Conservation (phyloP, 2,329 filamentous ascomycete genomes). For the Aureobasidium sp. region DNA sequence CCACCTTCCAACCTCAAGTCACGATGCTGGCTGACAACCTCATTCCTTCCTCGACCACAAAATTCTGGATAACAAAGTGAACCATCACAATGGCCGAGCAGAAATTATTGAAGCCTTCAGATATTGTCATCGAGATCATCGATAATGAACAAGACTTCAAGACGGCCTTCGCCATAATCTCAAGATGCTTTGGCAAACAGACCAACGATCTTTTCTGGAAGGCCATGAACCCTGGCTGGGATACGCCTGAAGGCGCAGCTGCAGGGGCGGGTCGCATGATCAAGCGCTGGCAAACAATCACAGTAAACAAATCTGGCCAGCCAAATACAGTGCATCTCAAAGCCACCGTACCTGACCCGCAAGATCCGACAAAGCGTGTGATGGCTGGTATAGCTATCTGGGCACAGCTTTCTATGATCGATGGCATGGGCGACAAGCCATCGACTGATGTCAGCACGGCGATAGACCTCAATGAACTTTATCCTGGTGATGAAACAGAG, state of each 20-base stretch:
- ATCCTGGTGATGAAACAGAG: conserved; percentile 28
- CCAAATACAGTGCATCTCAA: conserved; percentile 49
- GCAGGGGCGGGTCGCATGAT: conserved; percentile 33
- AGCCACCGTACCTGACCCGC: conserved; percentile 39
- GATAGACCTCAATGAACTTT: background rate
- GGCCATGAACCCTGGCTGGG: conserved; percentile 48
- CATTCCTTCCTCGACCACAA: too few species aligned
- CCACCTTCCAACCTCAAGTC: background rate
- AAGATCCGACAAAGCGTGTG: conserved; percentile 22
- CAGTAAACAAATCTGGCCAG: conserved; percentile 38
- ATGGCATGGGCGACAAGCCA: conserved; percentile 41
- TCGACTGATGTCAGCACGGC: conserved; percentile 31
- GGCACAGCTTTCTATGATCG: conserved; percentile 45
- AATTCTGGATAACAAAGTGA: too few species aligned
- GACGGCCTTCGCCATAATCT: conserved; percentile 22
- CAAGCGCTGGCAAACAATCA: conserved; percentile 36
- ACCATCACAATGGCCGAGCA: background rate
- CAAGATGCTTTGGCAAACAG: conserved; percentile 45
- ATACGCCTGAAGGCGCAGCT: conserved; percentile 40
- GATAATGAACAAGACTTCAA: conserved; percentile 6
- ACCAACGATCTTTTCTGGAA: conserved; percentile 46
- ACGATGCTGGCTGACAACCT: background rate
- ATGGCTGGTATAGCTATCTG: conserved; percentile 52
- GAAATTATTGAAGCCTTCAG: background rate
- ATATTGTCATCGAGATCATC: background rate